A percentile compares a stretch with the other conserved stretches of the same genome.
phyloP scores from a whole-genome alignment of 1,139 yeast species.

The Protomyces pachydermus region DNA sequence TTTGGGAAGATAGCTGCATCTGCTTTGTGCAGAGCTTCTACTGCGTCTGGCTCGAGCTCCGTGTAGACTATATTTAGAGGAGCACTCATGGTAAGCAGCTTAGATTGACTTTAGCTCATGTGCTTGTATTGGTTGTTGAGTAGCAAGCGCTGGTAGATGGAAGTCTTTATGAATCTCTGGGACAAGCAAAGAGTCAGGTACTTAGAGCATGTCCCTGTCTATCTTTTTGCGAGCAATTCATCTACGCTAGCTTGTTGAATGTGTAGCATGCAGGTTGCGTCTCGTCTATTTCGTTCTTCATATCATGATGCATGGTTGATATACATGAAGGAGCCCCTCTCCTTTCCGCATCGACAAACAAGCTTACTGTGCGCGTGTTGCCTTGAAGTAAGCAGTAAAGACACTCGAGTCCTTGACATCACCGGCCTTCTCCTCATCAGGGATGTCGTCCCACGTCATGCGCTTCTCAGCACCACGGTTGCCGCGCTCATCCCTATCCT shows the following conservation, averaged over 20 bases:
- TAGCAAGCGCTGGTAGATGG: not conserved
- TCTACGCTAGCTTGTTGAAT: not conserved
- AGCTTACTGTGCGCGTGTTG: constrained; percentile 15
- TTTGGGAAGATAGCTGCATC: not conserved
- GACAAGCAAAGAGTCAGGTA: not conserved
- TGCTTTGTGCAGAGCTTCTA: not conserved
- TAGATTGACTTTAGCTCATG: too few relatives aligned
- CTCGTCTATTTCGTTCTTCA: not conserved
- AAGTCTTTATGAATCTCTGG: not conserved
- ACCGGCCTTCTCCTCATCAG: constrained; percentile 31
- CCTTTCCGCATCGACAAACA: not conserved
- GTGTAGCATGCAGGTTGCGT: too few relatives aligned
- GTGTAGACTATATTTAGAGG: too few relatives aligned
- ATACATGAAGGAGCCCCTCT: not conserved
- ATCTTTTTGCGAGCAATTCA: not conserved
- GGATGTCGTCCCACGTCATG: constrained; percentile 36
- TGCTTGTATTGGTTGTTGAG: not conserved
- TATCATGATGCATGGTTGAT: not conserved
- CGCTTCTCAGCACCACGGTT: constrained; percentile 36
- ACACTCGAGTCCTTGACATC: constrained; percentile 27
- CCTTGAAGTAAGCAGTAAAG: constrained; percentile 32
- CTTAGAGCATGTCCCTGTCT: not conserved
- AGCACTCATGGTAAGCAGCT: too few relatives aligned
- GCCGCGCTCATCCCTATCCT: constrained; percentile 49
- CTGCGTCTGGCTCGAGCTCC: not conserved